These are phyloP conservation scores for Solanum clarkiae DNA, from an alignment of 257 asterid species.

Conservation along the genomic window DNA sequence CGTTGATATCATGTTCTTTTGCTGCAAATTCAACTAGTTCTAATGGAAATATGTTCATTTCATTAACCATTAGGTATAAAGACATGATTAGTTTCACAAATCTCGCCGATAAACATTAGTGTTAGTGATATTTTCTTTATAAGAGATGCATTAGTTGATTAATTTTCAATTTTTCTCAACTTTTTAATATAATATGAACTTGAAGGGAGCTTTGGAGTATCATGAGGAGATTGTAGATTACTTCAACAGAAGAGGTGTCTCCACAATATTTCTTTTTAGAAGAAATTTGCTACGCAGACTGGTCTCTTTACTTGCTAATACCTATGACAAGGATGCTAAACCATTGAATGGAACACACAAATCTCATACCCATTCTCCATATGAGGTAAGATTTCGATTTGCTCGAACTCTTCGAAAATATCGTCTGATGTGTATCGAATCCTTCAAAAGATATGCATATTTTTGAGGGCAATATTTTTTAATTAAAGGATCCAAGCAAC, in stretches of 20 bases:
- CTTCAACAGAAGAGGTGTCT: constrained; percentile 47
- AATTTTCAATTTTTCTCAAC: background rate
- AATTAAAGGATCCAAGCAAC: rapidly evolving
- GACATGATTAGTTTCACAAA: background rate
- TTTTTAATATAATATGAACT: background rate
- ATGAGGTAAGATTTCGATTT: constrained; percentile 33
- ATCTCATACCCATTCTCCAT: constrained; percentile 73
- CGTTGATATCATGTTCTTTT: no score
- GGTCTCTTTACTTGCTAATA: constrained; percentile 61
- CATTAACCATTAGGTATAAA: background rate
- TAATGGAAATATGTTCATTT: no score
- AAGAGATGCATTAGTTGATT: background rate
- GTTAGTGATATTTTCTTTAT: background rate
- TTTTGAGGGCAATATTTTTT: background rate
- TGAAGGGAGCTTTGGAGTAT: constrained; percentile 55
- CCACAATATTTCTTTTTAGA: constrained; percentile 59
- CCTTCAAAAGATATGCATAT: background rate
- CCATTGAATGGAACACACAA: constrained; percentile 69
- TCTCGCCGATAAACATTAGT: background rate
- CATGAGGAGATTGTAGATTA: constrained; percentile 51
- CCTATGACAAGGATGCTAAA: constrained; percentile 55
- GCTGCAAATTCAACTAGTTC: background rate
- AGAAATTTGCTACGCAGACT: constrained; percentile 60
- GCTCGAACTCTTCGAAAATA: background rate
- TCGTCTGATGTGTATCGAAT: background rate